phyloP scores from a whole-genome alignment of 2,329 filamentous ascomycete genomes.

The Aureobasidium sp. region DNA sequence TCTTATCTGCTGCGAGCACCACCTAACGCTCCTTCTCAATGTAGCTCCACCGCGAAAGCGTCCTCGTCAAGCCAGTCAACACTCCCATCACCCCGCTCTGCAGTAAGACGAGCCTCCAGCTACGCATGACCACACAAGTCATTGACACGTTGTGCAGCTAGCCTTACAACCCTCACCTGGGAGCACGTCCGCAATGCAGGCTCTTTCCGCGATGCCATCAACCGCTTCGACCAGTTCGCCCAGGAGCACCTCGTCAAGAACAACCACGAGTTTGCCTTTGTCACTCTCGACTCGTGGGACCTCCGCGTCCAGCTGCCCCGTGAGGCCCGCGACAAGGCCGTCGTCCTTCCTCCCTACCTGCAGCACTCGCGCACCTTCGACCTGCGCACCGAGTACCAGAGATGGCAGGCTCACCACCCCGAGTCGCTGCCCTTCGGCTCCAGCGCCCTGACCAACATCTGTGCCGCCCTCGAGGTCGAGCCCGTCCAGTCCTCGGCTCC shows the following conservation, averaged over 20 bases:
- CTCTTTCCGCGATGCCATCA: slow-evolving; percentile 93
- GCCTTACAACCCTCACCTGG: slow-evolving; percentile 95
- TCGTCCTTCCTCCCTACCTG: slow-evolving; percentile 90
- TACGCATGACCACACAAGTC: slow-evolving; percentile 4
- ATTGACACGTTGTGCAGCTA: slow-evolving; percentile 55
- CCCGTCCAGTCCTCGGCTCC: slow-evolving; percentile 95
- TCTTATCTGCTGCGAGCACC: background rate
- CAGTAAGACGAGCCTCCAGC: slow-evolving; percentile 61
- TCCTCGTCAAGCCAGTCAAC: slow-evolving; percentile 96
- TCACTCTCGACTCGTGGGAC: slow-evolving; percentile 97
- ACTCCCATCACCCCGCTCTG: slow-evolving; percentile 97
- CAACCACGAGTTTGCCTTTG: slow-evolving; percentile 95
- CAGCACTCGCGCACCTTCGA: slow-evolving; percentile 98
- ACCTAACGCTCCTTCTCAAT: slow-evolving; percentile 16
- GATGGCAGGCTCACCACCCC: slow-evolving; percentile 97
- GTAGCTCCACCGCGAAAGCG: slow-evolving; percentile 88
- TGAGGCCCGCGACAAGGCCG: slow-evolving; percentile 95
- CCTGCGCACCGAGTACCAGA: slow-evolving; percentile 92
- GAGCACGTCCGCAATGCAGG: slow-evolving; percentile 97
- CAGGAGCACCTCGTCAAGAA: slow-evolving; percentile 84
- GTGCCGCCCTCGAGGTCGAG: slow-evolving; percentile 94
- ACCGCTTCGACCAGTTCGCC: slow-evolving; percentile 88
- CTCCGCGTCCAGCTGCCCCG: slow-evolving; percentile 94
- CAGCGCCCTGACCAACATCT: slow-evolving; percentile 93
- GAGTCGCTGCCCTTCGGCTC: slow-evolving; percentile 96